Conservation (phyloP, 2,329 filamentous ascomycete species). For the Tolypocladium endophyticum region DNA sequence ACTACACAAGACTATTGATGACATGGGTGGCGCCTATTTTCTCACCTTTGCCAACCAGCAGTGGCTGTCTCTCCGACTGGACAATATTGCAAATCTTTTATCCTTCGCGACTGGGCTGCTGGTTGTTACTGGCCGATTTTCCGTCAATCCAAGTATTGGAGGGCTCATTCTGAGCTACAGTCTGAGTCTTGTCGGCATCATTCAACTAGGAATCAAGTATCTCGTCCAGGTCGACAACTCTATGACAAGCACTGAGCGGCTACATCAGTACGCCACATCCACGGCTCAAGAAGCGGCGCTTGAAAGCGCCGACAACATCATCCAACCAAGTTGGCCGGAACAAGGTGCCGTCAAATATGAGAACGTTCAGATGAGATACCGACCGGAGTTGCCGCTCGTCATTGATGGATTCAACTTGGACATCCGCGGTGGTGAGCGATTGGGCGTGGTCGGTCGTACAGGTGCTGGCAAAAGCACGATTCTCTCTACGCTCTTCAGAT, state of each 20-base stretch:
- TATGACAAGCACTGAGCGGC: conserved; percentile 91
- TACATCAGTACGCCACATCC: conserved; percentile 79
- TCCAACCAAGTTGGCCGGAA: conserved; percentile 73
- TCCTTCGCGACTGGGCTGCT: conserved; percentile 84
- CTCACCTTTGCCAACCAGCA: conserved; percentile 92
- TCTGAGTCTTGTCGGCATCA: conserved; percentile 83
- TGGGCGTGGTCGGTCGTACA: conserved; percentile 72
- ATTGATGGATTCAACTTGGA: conserved; percentile 62
- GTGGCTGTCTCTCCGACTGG: conserved; percentile 79
- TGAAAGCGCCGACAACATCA: conserved; percentile 51
- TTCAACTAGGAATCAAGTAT: conserved; percentile 93
- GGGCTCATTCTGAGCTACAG: conserved; percentile 91
- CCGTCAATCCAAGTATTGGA: conserved; percentile 71
- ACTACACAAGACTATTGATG: conserved; percentile 65
- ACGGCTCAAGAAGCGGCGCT: conserved; percentile 84
- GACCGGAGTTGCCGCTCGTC: conserved; percentile 60
- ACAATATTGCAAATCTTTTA: conserved; percentile 71
- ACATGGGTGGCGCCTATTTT: conserved; percentile 92
- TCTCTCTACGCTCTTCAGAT: conserved; percentile 71
- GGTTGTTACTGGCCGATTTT: conserved; percentile 87
- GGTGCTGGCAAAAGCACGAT: conserved; percentile 77
- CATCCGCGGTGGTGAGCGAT: conserved; percentile 63
- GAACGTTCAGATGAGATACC: conserved; percentile 73
- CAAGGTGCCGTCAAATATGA: conserved; percentile 71
- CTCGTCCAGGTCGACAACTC: conserved; percentile 93